A percentile compares a stretch with the other conserved stretches of the same genome.
phyloP scores from a whole-genome alignment of 768 basidiomycete genomes.

The Russula sp. region DNA sequence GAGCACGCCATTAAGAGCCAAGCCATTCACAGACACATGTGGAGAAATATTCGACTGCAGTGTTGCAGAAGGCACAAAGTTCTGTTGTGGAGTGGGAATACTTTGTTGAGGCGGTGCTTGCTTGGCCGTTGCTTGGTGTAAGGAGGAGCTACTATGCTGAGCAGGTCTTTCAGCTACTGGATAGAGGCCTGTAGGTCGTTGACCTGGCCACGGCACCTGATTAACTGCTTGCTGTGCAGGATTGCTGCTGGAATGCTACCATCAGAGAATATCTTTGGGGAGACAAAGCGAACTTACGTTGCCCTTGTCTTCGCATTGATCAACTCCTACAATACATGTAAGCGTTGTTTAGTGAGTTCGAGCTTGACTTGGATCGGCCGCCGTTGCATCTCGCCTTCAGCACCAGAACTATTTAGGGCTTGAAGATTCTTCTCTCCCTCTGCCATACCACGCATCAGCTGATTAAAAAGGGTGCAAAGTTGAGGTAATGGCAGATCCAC shows the following conservation, averaged over 20 bases:
- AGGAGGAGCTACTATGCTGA: constrained; percentile 10
- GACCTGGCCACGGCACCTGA: not conserved
- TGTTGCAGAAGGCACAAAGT: not conserved
- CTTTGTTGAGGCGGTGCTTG: constrained; percentile 1
- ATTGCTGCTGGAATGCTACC: not conserved
- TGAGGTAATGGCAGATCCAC: not conserved
- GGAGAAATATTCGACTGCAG: constrained; percentile 11
- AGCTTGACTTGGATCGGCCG: not conserved
- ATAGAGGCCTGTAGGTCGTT: constrained; percentile 5
- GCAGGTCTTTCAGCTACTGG: constrained; percentile 4
- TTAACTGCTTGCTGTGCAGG: constrained; percentile 6
- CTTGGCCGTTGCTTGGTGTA: constrained; percentile 8
- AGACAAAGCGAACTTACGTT: not conserved
- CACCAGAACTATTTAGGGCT: not conserved
- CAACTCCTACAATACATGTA: not conserved
- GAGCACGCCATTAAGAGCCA: not conserved
- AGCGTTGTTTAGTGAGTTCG: not conserved
- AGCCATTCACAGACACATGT: not conserved
- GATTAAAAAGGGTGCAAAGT: not conserved
- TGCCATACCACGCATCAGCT: not conserved
- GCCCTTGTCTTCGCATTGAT: not conserved
- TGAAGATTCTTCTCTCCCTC: constrained; percentile 9
- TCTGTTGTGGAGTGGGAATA: constrained; percentile 14
- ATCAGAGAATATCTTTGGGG: not conserved
- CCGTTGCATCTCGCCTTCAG: constrained; percentile 3